Evolutionary conservation across 495 filamentous ascomycete genomes (phyloP).

Genomic region (Apodospora peruviana): DNA sequence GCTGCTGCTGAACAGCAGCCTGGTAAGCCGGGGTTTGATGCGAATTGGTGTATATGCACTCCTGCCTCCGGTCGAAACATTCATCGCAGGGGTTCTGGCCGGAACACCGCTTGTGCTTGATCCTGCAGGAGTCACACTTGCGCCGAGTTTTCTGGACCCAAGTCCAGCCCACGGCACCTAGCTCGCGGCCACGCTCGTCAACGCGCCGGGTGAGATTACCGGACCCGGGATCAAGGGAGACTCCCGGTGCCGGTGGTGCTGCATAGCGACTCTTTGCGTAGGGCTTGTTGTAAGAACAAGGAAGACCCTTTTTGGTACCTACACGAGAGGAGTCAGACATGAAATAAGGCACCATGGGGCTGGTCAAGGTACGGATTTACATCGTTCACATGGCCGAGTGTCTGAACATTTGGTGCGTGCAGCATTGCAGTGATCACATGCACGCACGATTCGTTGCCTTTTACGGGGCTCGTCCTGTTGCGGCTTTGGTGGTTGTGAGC

Average conservation of each 20-base stretch:
- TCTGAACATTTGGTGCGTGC: slow-evolving; percentile 11
- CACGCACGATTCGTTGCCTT: slow-evolving; percentile 8
- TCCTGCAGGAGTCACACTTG: no score
- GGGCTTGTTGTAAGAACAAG: slow-evolving; percentile 15
- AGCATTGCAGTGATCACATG: slow-evolving; percentile 15
- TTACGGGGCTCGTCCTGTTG: neutral
- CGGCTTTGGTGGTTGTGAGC: no score
- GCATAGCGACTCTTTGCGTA: slow-evolving; percentile 11
- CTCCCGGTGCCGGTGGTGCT: slow-evolving; percentile 17
- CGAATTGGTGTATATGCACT: slow-evolving; percentile 21
- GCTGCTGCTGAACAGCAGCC: no score
- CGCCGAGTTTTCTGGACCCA: no score
- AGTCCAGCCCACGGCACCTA: slow-evolving; percentile 11
- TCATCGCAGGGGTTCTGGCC: slow-evolving; percentile 16
- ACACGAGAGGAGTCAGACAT: neutral
- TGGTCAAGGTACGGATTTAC: slow-evolving; percentile 7
- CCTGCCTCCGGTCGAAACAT: slow-evolving; percentile 13
- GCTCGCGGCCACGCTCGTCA: no score
- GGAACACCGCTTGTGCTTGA: slow-evolving; percentile 5
- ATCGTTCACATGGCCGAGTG: slow-evolving; percentile 17
- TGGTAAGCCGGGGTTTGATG: no score
- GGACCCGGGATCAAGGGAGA: no score
- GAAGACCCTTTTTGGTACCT: slow-evolving; percentile 8
- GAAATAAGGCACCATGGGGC: neutral
- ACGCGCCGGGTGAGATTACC: slow-evolving; percentile 4